phyloP scores from a whole-genome alignment of 495 filamentous ascomycete genomes.

The Xylona heveae region DNA sequence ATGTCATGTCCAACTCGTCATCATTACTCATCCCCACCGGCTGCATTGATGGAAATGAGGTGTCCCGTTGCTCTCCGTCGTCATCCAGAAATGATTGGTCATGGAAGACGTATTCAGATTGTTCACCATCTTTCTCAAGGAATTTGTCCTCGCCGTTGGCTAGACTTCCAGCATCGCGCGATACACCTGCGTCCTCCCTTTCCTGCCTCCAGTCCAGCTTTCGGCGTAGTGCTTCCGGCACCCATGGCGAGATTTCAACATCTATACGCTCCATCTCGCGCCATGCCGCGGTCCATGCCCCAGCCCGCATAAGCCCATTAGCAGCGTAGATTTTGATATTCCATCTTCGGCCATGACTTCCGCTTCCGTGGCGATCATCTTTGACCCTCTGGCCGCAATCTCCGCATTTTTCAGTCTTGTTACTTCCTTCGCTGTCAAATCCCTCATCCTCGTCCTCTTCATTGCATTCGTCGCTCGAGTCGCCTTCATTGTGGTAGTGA shows the following conservation, averaged over 20 bases:
- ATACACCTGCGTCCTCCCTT: slow-evolving; percentile 20
- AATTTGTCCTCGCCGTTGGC: slow-evolving; percentile 1
- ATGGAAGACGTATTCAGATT: slow-evolving; percentile 4
- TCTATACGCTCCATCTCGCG: slow-evolving; percentile 94
- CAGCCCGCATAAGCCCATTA: slow-evolving; percentile 80
- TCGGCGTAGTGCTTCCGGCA: slow-evolving; percentile 27
- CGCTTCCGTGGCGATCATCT: slow-evolving; percentile 10
- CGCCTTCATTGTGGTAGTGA: slow-evolving; percentile 11
- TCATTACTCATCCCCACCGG: too few species aligned
- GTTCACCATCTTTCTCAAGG: too few species aligned
- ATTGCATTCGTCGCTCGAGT: not conserved
- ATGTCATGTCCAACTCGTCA: too few species aligned
- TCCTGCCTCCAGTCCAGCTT: slow-evolving; percentile 20
- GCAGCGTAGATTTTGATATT: slow-evolving; percentile 78
- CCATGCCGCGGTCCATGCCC: slow-evolving; percentile 88
- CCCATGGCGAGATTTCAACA: slow-evolving; percentile 64
- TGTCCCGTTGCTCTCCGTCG: too few species aligned
- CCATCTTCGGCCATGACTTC: slow-evolving; percentile 37
- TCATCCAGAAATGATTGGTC: slow-evolving; percentile 4
- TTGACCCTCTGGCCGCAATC: slow-evolving; percentile 13
- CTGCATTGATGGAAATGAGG: too few species aligned
- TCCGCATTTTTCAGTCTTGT: slow-evolving; percentile 7
- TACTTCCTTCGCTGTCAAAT: slow-evolving; percentile 5
- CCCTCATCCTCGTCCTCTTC: slow-evolving; percentile 7
- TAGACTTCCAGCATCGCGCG: slow-evolving; percentile 7